Base-by-base conservation (phyloP, 140 eudicot genomes). In the Senecio squalidus region DNA sequence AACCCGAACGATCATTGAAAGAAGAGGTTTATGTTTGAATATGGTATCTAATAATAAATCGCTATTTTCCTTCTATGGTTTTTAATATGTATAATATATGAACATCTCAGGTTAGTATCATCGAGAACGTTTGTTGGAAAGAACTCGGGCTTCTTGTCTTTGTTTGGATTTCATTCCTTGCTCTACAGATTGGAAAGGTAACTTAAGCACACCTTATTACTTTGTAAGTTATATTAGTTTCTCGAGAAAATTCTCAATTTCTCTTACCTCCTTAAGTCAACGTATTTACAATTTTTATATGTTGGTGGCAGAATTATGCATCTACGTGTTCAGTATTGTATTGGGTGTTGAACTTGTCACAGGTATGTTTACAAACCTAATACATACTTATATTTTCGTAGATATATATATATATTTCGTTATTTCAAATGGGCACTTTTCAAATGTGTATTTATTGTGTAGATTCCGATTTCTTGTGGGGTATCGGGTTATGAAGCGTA, bases 51-150 rank as follows among this genome's bases (percentile, higher is more conserved):
- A 3, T 11, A 36, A 36, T 5, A 11, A 9, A 9, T 36, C 43
- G 14, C n/a, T 36, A 34, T 30, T 4, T 34, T n/a, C n/a, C n/a
- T n/a, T 14, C 4, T 3, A 3, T 20, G 20, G 15, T 45, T 29
- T 33, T 25, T 10, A 3, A 9, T 31, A 39, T 29, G n/a, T 60
- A 24, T 26, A 29, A 74, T 26, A 49, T 38, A 17, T 61, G 51
- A 28, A 30, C 10, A 7, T 47, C 25, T 38, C 79, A 88, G 94
- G 91, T 81, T 51, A 28, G 72, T 40, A n/a, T 89, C 22, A 6
- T 79, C n/a, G 84, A 89, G 64, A 89, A 89, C 62, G 88, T 84
- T 44, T 70, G 75, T 74, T 89, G 97, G 97, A 89, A 89, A 64
- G 95, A 89, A 63, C 70, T 79, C 28, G 92, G 88, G 66, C 88